Evolutionary conservation across 768 basidiomycete genomes (phyloP), one percentile per base, ranked within the genome.

Genomic region (Lactarius sanguifluus): DNA sequence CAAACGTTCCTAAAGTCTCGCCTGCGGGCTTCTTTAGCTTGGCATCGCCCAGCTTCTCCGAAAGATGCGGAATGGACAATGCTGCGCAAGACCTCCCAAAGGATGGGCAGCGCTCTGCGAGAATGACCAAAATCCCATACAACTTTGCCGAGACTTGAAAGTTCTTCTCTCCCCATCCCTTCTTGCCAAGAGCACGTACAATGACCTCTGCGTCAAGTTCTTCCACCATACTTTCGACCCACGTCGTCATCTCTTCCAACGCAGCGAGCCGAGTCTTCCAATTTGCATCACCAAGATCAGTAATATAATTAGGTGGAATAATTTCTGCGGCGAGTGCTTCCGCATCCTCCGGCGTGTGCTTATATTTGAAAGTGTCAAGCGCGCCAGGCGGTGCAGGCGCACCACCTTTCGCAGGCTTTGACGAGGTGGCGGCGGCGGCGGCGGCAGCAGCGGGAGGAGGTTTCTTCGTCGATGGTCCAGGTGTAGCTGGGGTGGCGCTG

Each of bases 121-220:
- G 83, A 10, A 85, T 72, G 45, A 73, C 77, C 71, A 98, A 81
- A 62, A 94, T 86, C 30, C 83, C 87, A 76, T 95, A 98, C 59
- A 98, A 76, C 76, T 96, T 98, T 18, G 88, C 81, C 7, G 92
- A 95, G 56, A 99, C 96, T 80, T 99, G 96, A 71, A 99, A 99
- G 73, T 98, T 99, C 81, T 97, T 98, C 79, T 99, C 97, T n/a
- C 82, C 85, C 95, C 94, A 98, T 2, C 96, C 94, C 69, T 92
- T 94, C 81, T 96, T 98, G 4, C 85, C 88, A 66, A 98, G 77
- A 70, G 91, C 88, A 30, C 96, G 83, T 23, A 98, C 85, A 43
- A 99, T 72, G 5, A 99, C 86, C 76, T 99, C 97, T 15, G 90
- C 87, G 70, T 99, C 96, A 1, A 92, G 77, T 0, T 81, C 80